phyloP scores from a whole-genome alignment of 2,329 filamentous ascomycete species.

The Verruconis gallopava region DNA sequence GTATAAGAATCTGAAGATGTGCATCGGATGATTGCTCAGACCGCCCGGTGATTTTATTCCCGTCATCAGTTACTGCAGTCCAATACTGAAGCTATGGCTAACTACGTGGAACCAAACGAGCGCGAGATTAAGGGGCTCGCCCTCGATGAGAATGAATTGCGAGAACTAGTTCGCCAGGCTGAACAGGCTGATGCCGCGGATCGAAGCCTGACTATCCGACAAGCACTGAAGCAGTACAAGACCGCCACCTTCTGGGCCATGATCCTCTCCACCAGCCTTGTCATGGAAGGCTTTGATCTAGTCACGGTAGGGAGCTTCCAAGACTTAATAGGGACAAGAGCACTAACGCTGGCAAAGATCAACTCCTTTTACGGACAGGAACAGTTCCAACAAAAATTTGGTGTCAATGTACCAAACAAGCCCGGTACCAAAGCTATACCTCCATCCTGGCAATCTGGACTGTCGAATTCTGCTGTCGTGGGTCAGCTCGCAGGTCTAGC shows the following conservation, averaged over 20 bases:
- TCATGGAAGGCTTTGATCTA: slow-evolving; percentile 55
- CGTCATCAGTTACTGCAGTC: too few species aligned
- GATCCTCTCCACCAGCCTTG: slow-evolving; percentile 79
- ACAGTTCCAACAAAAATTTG: slow-evolving; percentile 34
- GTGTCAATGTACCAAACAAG: slow-evolving; percentile 22
- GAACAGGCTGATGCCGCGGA: slow-evolving; percentile 26
- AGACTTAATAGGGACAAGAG: neutral
- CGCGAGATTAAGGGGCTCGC: neutral
- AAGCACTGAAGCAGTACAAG: slow-evolving; percentile 72
- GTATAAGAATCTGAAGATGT: too few species aligned
- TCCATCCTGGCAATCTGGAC: slow-evolving; percentile 33
- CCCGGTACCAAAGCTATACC: slow-evolving; percentile 28
- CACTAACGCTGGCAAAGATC: slow-evolving; percentile 41
- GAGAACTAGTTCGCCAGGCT: slow-evolving; percentile 4
- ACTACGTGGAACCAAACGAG: neutral
- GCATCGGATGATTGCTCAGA: too few species aligned
- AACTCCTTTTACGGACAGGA: slow-evolving; percentile 59
- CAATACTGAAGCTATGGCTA: too few species aligned
- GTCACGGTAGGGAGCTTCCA: neutral
- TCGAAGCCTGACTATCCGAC: slow-evolving; percentile 43
- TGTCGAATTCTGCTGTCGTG: slow-evolving; percentile 34
- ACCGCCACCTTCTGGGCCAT: slow-evolving; percentile 77
- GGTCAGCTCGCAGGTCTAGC: slow-evolving; percentile 35
- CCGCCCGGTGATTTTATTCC: too few species aligned
- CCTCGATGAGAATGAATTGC: neutral